These are phyloP conservation scores for Debaryomyces fabryi DNA, from an alignment of 1,139 yeast genomes.

Conservation along the genomic window DNA sequence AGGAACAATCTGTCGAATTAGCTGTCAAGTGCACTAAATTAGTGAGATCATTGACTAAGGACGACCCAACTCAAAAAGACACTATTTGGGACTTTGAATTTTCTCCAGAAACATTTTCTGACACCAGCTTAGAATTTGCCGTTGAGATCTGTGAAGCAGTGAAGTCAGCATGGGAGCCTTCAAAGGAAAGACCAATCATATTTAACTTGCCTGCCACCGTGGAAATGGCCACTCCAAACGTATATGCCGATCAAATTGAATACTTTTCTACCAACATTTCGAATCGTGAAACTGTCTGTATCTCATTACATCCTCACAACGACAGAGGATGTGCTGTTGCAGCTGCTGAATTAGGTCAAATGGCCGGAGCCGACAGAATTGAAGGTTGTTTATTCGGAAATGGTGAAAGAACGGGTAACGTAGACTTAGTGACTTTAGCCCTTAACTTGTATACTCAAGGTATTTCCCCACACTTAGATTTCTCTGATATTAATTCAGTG, in stretches of 20 bases:
- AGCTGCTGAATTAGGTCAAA: conserved; percentile 88
- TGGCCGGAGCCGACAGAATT: conserved; percentile 97
- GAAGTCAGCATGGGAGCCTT: conserved; percentile 88
- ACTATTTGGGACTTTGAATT: conserved; percentile 92
- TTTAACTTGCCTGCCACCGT: conserved; percentile 99
- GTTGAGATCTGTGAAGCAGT: conserved; percentile 94
- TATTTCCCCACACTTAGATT: conserved; percentile 80
- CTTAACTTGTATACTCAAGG: conserved; percentile 95
- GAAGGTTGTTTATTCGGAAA: conserved; percentile 98
- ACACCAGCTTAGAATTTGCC: conserved; percentile 82
- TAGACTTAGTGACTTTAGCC: conserved; percentile 90
- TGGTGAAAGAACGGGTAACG: conserved; percentile 98
- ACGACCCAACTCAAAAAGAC: conserved; percentile 69
- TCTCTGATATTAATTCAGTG: conserved; percentile 77
- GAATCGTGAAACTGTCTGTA: conserved; percentile 82
- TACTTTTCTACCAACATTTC: conserved; percentile 77
- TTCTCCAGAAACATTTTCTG: conserved; percentile 94
- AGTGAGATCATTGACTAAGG: conserved; percentile 84
- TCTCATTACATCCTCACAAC: conserved; percentile 93
- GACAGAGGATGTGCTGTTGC: conserved; percentile 99
- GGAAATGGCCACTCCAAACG: conserved; percentile 91
- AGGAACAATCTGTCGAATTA: conserved; percentile 74
- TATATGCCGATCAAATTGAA: conserved; percentile 96
- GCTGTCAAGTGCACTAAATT: conserved; percentile 84
- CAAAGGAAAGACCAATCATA: conserved; percentile 80